Evolutionary conservation across 2,329 filamentous ascomycete genomes (phyloP), one percentile per base, ranked within the genome.

Genomic region (Nigrospora sphaerica): DNA sequence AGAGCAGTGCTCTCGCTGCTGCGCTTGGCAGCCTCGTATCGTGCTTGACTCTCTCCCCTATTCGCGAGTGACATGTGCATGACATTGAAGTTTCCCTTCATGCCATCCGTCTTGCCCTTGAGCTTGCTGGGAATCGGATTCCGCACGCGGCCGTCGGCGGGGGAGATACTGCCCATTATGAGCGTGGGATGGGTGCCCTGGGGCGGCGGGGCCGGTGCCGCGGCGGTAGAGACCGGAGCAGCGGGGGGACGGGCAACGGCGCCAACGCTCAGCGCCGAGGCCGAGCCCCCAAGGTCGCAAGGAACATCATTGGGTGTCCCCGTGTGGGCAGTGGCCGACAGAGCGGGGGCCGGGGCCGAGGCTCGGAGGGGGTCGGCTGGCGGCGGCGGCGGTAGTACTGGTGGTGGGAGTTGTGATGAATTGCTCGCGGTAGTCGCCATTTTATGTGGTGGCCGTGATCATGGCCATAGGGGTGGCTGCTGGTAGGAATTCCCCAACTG

Each of bases 51-150:
- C 47, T 73, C 69, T 50, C 67, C 63, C 57, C 64, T 69, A 46
- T 65, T 66, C 18, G 58, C 56, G 23, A 78, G 66, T 32, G 75
- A 72, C 68, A 84, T 81, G 47, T 81, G 77, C 73, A 84, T 81
- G 36, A 83, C 77, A 39, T 72, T 69, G 58, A 84, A 84, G 53
- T 81, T 81, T 28, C 80, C 80, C 49, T 76, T 77, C 54, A 72
- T 74, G 23, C 69, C 67, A 51, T 76, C 72, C 17, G 75, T 74
- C 52, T 75, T 77, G 49, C 77, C 77, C 57, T 82, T 80, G 45
- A 83, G 66, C 59, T 81, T 83, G 60, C 73, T 80, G 5, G 81
- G 80, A 2, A 83, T 72, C 2, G 79, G 76, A 50, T 81, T 81
- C 47, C 75, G 64, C 13, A 78, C 69, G 19, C 74, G 69, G 38